A percentile compares a stretch with the other conserved stretches of the same genome.
Conservation (phyloP, 2,329 filamentous ascomycete species). For the Paecilomyces fulvus region DNA sequence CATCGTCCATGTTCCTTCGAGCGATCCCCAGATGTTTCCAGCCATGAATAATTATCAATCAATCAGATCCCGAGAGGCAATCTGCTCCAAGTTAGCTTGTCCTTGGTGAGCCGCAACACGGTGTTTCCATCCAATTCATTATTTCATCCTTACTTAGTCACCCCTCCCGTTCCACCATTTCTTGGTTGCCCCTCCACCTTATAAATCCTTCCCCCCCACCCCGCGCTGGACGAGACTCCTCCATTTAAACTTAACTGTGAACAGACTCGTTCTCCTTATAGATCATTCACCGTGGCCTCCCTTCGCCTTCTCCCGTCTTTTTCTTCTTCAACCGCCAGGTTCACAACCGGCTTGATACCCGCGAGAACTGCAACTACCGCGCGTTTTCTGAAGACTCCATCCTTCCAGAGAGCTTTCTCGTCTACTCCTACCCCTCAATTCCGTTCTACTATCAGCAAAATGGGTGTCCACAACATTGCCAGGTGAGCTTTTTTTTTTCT, state of each 20-base stretch:
- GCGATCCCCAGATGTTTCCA: not conserved
- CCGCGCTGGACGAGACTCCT: conserved; percentile 4
- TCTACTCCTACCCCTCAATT: conserved; percentile 27
- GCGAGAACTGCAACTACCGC: not conserved
- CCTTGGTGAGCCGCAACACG: not conserved
- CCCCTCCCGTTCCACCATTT: conserved; percentile 11
- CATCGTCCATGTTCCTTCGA: not conserved
- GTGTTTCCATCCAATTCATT: not conserved
- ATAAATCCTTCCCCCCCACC: conserved; percentile 19
- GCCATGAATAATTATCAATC: not conserved
- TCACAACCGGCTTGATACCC: conserved; percentile 3
- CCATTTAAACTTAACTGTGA: not conserved
- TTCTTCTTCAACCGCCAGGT: conserved; percentile 8
- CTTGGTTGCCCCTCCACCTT: conserved; percentile 9
- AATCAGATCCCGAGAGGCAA: not conserved
- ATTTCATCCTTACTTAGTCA: not conserved
- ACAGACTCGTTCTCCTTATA: conserved; percentile 6
- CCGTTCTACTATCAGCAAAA: conserved; percentile 35
- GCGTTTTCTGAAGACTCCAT: conserved; percentile 1
- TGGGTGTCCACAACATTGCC: conserved; percentile 37
- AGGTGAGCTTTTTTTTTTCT: conserved; percentile 28
- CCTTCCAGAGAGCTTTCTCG: conserved; percentile 17
- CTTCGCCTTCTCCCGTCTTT: conserved; percentile 10
- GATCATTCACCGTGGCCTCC: conserved; percentile 20
- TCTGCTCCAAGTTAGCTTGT: not conserved